Base-by-base conservation (phyloP, 352 stramenopile genomes). In the Elongisporangium undulatum region DNA sequence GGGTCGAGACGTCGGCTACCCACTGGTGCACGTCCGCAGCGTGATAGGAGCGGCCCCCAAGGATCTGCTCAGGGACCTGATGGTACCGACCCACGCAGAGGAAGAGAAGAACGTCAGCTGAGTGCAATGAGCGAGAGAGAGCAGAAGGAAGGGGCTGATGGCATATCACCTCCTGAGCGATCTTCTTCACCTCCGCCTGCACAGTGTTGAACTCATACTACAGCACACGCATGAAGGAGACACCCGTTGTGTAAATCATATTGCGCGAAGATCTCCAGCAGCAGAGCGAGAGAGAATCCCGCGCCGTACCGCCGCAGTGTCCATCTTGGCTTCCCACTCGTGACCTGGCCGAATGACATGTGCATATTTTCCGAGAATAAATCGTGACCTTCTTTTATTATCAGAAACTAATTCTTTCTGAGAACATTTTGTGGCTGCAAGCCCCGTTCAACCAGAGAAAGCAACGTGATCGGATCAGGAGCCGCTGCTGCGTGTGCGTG, bases 161-260 rank as follows among this genome's bases (percentile, higher is more conserved):
- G 51, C 66, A 19, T 49, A 94, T n/a, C n/a, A n/a, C 87, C 69
- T 94, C 80, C 38, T 90, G 75, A 2, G 77, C 79, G 56, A 94
- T 86, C 63, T 90, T 88, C 74, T 96, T 94, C 62, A 93, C 87
- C 62, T 96, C 87, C 53, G 82, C 77, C 66, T 96, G 85, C 61
- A 96, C 94, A 59, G 77, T 72, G 56, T 79, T 75, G 68, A 96
- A 96, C 59, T 83, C 73, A 62, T 96, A 96, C 82, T 92, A 51
- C 48, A 38, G 23, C 38, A 59, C 10, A 22, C 15, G 26, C 10
- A 49, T 2, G 12, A 17, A n/a, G 45, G 8, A 54, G 53, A 22
- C 8, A 10, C 6, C n/a, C 7, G 34, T 13, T n/a, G 1, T 16
- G 0, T 20, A 51, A 7, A 1, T 49, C 54, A 22, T 17, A 10